Conservation (phyloP, 1,284 basidiomycete genomes). For the Hypsizygus ulmarius region DNA sequence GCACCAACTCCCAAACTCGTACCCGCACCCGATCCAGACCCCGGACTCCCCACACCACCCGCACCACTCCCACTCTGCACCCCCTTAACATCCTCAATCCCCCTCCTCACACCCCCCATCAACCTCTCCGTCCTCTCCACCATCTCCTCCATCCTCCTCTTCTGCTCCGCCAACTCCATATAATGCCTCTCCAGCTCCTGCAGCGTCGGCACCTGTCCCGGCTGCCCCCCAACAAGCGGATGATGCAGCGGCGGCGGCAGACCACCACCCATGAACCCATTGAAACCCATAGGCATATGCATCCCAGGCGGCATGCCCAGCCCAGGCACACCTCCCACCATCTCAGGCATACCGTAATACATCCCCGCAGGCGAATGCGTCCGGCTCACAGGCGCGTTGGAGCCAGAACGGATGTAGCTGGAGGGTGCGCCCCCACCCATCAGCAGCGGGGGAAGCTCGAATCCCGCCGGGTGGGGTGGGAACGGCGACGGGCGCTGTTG, state of each 20-base stretch:
- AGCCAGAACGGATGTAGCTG: slow-evolving; percentile 58
- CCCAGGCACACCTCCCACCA: slow-evolving; percentile 22
- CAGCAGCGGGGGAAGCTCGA: slow-evolving; percentile 55
- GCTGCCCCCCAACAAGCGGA: too few relatives aligned
- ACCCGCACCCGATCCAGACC: too few relatives aligned
- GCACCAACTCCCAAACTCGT: too few relatives aligned
- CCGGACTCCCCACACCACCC: slow-evolving; percentile 10
- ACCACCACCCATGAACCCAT: slow-evolving; percentile 6
- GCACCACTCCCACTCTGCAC: slow-evolving; percentile 9
- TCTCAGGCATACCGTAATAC: slow-evolving; percentile 1
- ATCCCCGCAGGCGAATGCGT: slow-evolving; percentile 56
- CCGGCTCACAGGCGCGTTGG: slow-evolving; percentile 60
- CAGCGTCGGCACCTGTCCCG: slow-evolving; percentile 52
- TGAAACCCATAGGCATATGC: slow-evolving; percentile 4
- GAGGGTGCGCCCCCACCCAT: slow-evolving; percentile 33
- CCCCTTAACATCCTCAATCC: slow-evolving; percentile 67
- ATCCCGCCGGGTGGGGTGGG: slow-evolving; percentile 41
- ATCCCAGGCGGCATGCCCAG: background rate
- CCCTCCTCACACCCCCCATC: slow-evolving; percentile 66
- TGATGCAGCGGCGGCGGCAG: slow-evolving; percentile 39
- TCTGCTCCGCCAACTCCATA: slow-evolving; percentile 56
- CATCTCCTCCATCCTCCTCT: slow-evolving; percentile 64
- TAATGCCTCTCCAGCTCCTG: slow-evolving; percentile 71
- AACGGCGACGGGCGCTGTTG: slow-evolving; percentile 17
- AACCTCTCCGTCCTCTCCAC: slow-evolving; percentile 68